Evolutionary conservation across 371 early-diverging fungal species (phyloP).

Genomic region (Massospora cicadina): DNA sequence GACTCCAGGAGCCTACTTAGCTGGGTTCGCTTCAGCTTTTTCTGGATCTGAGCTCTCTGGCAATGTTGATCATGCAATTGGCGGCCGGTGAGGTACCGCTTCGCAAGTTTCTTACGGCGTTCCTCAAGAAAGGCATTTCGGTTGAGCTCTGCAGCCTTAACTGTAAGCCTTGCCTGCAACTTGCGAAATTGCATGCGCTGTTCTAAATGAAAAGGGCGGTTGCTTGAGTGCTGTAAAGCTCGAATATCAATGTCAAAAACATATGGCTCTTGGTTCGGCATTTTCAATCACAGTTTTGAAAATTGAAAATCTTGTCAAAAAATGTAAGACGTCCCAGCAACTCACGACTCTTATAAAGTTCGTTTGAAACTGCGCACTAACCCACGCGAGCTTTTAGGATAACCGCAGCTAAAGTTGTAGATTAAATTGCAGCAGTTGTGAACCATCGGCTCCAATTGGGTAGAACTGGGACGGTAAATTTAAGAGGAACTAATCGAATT

Average conservation of each 20-base stretch:
- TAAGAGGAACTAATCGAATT: too few species aligned
- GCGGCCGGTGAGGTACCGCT: not conserved
- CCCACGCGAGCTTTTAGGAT: too few species aligned
- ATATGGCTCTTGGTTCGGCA: not conserved
- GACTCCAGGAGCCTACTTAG: not conserved
- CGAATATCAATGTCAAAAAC: not conserved
- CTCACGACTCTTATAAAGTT: too few species aligned
- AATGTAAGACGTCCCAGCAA: too few species aligned
- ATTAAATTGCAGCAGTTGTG: too few species aligned
- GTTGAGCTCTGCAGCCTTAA: not conserved
- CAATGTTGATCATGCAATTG: not conserved
- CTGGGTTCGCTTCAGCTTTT: not conserved
- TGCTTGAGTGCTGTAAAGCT: constrained; percentile 3
- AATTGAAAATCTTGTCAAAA: too few species aligned
- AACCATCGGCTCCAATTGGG: too few species aligned
- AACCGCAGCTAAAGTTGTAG: too few species aligned
- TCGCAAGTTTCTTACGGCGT: not conserved
- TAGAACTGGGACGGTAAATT: too few species aligned
- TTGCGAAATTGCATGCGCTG: constrained; percentile 1
- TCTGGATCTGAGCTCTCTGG: not conserved
- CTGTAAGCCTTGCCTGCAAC: not conserved
- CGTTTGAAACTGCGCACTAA: too few species aligned
- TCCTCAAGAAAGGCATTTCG: constrained; percentile 6
- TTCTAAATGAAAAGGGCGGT: not conserved
- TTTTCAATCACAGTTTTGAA: too few species aligned